phyloP scores from a whole-genome alignment of 1,284 basidiomycete genomes.

The Sporisorium reilianum region DNA sequence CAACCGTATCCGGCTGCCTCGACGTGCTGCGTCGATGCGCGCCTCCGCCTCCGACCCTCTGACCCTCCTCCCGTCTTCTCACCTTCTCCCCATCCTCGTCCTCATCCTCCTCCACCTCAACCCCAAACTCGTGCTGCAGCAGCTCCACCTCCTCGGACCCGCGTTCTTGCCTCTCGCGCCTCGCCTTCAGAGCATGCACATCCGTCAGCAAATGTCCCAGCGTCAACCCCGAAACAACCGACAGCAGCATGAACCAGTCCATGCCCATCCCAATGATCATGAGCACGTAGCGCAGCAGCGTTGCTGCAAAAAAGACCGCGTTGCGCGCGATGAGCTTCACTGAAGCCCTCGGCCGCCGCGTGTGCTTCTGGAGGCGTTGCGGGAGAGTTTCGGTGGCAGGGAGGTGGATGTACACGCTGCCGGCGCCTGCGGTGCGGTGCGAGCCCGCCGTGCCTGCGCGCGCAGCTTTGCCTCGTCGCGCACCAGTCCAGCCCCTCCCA shows the following conservation, averaged over 20 bases:
- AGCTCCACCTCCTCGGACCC: conserved; percentile 15
- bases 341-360: no score
- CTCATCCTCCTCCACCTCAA: neutral
- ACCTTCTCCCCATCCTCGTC: neutral
- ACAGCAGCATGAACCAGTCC: conserved; percentile 43
- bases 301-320: conserved; percentile 19
- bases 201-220: conserved; percentile 21
- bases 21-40: conserved; percentile 1
- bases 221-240: conserved; percentile 16
- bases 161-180: neutral
- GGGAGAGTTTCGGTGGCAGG: neutral
- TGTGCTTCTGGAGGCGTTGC: no score
- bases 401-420: conserved; percentile 14
- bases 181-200: neutral
- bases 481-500: neutral
- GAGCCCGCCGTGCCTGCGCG: neutral
- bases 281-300: conserved; percentile 33
- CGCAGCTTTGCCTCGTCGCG: neutral
- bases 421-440: neutral
- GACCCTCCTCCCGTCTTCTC: neutral
- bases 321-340: conserved; percentile 4
- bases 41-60: neutral
- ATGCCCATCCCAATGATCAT: conserved; percentile 51
- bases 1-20: neutral
- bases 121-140: neutral